phyloP scores from a whole-genome alignment of 164 flowering plant genomes.

The Echeveria elegans region DNA sequence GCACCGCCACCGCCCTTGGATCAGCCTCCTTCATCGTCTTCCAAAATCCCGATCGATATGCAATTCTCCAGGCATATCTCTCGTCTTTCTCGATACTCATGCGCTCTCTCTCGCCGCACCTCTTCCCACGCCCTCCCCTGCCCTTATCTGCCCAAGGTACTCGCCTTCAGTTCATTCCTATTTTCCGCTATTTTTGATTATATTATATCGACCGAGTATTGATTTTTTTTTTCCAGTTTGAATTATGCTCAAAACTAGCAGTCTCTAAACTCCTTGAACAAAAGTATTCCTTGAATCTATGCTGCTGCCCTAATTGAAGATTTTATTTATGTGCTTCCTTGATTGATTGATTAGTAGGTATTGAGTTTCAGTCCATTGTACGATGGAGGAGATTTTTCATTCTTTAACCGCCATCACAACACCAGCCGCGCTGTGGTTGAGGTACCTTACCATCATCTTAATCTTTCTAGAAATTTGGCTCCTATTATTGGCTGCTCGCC shows the following conservation, averaged over 20 bases:
- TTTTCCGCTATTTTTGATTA: background rate
- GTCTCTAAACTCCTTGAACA: no score
- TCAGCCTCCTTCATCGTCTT: background rate
- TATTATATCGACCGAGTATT: no score
- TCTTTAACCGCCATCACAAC: constrained; percentile 49
- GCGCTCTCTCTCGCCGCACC: background rate
- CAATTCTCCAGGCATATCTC: background rate
- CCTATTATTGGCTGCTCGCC: no score
- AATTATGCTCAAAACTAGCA: no score
- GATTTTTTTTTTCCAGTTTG: no score
- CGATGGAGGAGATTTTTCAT: constrained; percentile 34
- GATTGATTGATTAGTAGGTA: constrained; percentile 52
- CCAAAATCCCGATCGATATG: background rate
- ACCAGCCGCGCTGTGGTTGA: constrained; percentile 53
- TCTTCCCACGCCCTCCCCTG: background rate
- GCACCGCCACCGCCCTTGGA: no score
- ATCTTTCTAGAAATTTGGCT: no score
- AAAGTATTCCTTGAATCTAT: background rate
- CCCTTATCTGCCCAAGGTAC: background rate
- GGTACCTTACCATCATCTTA: constrained; percentile 18
- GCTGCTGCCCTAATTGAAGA: background rate
- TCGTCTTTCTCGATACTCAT: background rate
- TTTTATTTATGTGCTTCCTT: constrained; percentile 8
- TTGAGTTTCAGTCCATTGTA: constrained; percentile 40
- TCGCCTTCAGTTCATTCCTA: background rate